Base-by-base conservation (phyloP, 129 eudicot species). In the Chrysanthemum seticuspe region DNA sequence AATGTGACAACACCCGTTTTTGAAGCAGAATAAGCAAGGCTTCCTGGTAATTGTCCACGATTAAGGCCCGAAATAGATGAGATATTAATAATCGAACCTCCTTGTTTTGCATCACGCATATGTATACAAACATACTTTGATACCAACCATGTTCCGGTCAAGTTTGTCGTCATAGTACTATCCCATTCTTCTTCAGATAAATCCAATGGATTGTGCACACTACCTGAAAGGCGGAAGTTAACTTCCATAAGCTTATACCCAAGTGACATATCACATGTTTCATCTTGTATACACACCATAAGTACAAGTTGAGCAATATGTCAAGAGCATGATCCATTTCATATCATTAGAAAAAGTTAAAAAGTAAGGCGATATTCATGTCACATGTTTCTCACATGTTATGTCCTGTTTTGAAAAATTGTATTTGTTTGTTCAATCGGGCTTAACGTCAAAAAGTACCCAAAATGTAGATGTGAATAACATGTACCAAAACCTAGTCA, bases 111-210 rank as follows among this genome's bases (percentile, higher is more conserved):
- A 63, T 92, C 90, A 25, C 92, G 91, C 98, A 92, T 92, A 16
- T 29, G 84, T 76, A 47, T 71, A 68, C 95, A 73, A 21, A 87
- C 83, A 51, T 80, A 78, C 80, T 87, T 89, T 14, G 77, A 71
- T 53, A 78, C 82, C 73, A 78, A 63, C 82, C 82, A 78, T n/a
- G 82, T 71, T 78, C 98, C 96, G 0, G 83, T 89, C 29, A 89
- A 72, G 52, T 92, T 89, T 44, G 96, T 89, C 49, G 23, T 78
- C 40, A 82, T 65, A 0, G 78, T 82, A 56, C 73, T 23, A 8
- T 92, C 67, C 93, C 96, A 92, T 71, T 87, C 98, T 36, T 83
- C 85, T 84, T 92, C 96, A 1, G 74, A 45, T 77, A 89, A 71
- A 16, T 89, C 89, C 80, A 89, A 65, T n/a, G 91, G 78, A 54